Evolutionary conservation across 202 grass and related monocot species (phyloP), one percentile per base, ranked within the genome.

Genomic region (Eragrostis tef): DNA sequence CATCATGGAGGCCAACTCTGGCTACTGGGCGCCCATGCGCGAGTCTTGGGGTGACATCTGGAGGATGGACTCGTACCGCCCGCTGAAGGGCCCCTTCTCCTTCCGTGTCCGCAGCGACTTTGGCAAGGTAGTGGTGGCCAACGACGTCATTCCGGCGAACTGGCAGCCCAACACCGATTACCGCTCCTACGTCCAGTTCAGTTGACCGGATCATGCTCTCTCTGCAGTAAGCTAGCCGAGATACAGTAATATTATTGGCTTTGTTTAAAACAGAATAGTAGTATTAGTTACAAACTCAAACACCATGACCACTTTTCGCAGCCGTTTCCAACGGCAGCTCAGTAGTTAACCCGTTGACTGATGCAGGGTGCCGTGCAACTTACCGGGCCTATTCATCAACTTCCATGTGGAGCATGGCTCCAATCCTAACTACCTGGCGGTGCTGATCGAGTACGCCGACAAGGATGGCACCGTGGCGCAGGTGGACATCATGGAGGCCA

Each of bases 281-380:
- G 21, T 25, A 13, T 13, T 26, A 60, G 57, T 24, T 59, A 12
- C 19, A 56, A 49, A n/a, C 7, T 21, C n/a, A 21, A 56, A 54
- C 51, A 17, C 19, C 4, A 56, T 20, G 52, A n/a, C n/a, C n/a
- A n/a, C n/a, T n/a, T n/a, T n/a, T n/a, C n/a, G n/a, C n/a, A n/a
- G n/a, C n/a, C n/a, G n/a, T n/a, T n/a, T n/a, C n/a, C n/a, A n/a
- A n/a, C n/a, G n/a, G n/a, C n/a, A 34, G 31, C 4, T 34, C 2
- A 34, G 1, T 34, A 34, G 31, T 34, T 34, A 34, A 34, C 31
- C n/a, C 8, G 21, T 10, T 11, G 3, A 21, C 11, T 58, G 22
- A 27, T 68, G 63, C 27, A 79, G 77, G 46, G 77, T 79, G 48
- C 63, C 48, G 20, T 79, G 77, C 63, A 79, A 68, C 46, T 68